These are phyloP conservation scores for Gossypium arboreum DNA, from an alignment of 345 rosid species.

Conservation along the genomic window DNA sequence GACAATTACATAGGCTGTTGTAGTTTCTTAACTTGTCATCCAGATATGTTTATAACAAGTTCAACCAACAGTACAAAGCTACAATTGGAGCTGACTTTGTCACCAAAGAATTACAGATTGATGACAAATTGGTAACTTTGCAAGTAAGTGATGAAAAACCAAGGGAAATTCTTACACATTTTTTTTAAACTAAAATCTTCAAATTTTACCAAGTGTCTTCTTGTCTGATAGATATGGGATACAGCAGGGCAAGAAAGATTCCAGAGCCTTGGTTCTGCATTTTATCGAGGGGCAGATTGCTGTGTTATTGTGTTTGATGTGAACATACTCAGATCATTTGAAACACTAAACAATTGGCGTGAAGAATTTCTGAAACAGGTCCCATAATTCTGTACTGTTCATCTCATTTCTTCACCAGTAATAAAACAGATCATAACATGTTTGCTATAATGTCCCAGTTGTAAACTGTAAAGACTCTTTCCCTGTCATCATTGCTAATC, in stretches of 20 bases:
- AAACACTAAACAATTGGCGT: conserved; percentile 64
- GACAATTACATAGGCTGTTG: background rate
- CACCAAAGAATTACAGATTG: conserved; percentile 79
- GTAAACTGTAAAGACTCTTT: background rate
- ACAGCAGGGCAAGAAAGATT: conserved; percentile 97
- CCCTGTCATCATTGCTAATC: no score
- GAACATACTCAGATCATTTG: conserved; percentile 52
- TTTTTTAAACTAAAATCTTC: background rate
- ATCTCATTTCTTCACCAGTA: background rate
- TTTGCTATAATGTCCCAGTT: background rate
- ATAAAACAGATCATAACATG: background rate
- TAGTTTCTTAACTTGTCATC: conserved; percentile 3
- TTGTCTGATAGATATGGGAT: conserved; percentile 70
- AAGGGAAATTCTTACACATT: background rate
- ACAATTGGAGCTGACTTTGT: conserved; percentile 95
- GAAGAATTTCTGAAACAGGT: conserved; percentile 84
- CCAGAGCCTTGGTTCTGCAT: conserved; percentile 79
- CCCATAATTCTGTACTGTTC: background rate
- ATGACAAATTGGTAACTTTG: conserved; percentile 67
- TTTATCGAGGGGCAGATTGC: conserved; percentile 91
- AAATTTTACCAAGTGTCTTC: background rate
- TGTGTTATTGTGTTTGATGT: conserved; percentile 79
- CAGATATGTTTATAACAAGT: conserved; percentile 82
- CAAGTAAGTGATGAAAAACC: conserved; percentile 41
- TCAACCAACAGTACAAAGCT: conserved; percentile 73